Base-by-base conservation (phyloP, 208 protist genomes). In the Trichomonas gallinae region DNA sequence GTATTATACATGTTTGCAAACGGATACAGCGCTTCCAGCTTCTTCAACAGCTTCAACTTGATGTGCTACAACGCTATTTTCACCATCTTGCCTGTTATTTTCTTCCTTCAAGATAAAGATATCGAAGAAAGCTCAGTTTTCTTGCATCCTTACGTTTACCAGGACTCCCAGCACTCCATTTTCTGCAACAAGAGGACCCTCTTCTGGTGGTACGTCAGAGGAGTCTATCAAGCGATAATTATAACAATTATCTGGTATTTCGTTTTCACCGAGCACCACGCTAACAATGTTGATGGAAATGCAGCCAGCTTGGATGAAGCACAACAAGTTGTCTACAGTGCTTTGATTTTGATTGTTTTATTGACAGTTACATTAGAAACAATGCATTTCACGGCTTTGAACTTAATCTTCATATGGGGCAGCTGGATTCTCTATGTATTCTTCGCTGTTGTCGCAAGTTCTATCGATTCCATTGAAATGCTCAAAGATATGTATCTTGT, bases 41-140 rank as follows among this genome's bases (percentile, higher is more conserved):
- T 87, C 45, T 97, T 96, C 36, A 96, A 96, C 23, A 36, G 34
- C 10, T 40, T 97, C 36, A 97, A 96, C 23, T 11, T 97, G 6
- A 91, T 96, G 36, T 96, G 36, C n/a, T 97, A 96, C 36, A 97
- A 97, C 40, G 72, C 96, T 21, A 82, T 97, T n/a, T 97, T 97
- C 82, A 96, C 96, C 8, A 45, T 96, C 58, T 26, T 97, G 0
- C 96, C 96, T 48, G 83, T 89, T 3, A 89, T 89, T 46, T 89
- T 89, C 40, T 89, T 44, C 40, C 4, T 89, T 42, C 83, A 89
- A 26, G 83, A 89, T 26, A 89, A 89, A 46, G 83, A 89, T 17
- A 46, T 89, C 10, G 31, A 40, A 44, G 83, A 89, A 46, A 44
- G 34, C 9, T 89, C 83, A 8, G 38, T 89, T 26, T 46, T 89